Base-by-base conservation (phyloP, 2,329 filamentous ascomycete genomes). In the Neurospora crassa region DNA sequence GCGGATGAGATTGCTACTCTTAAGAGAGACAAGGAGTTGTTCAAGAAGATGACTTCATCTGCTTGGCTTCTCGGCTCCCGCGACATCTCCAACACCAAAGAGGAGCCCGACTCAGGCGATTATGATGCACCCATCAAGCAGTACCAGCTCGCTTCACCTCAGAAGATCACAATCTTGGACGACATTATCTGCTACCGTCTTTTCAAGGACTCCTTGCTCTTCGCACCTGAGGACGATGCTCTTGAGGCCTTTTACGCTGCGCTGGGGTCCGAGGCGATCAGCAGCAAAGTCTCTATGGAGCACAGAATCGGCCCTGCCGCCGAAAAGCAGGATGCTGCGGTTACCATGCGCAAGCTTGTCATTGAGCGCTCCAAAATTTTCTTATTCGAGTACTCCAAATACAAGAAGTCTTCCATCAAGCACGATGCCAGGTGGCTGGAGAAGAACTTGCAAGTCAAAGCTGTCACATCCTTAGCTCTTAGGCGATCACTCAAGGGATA, bases 341-440 rank as follows among this genome's bases (percentile, higher is more conserved):
- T 86, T 69, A 88, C 88, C 78, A 81, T 98, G 63, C 89, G 91
- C 70, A 94, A 91, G 76, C 89, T 95, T 73, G 92, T 98, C 20
- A 84, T 96, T 5, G 96, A 99, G 79, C 89, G 96, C 70, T 91
- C 92, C 70, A 92, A 95, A 74, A 86, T 99, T 37, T 99, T 98
- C 79, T 84, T 99, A 40, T 91, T 97, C 77, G 94, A 90, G 74
- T 89, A 88, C 72, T 78, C 83, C 34, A 85, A 92, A 77, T 91
- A 95, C 78, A 87, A 90, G 43, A 84, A 87, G 5, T 92, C 96
- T 72, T 85, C 87, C n/a, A 90, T 99, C 77, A 91, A 91, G 75
- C 93, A 96, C 77, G 94, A 98, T 79, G 87, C 89, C 7, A 92
- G 91, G 76, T 99, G 96, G 96, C 84, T 99, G 12, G 93, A 97